Conservation (phyloP, 495 filamentous ascomycete genomes). For the Talaromyces proteolyticus region DNA sequence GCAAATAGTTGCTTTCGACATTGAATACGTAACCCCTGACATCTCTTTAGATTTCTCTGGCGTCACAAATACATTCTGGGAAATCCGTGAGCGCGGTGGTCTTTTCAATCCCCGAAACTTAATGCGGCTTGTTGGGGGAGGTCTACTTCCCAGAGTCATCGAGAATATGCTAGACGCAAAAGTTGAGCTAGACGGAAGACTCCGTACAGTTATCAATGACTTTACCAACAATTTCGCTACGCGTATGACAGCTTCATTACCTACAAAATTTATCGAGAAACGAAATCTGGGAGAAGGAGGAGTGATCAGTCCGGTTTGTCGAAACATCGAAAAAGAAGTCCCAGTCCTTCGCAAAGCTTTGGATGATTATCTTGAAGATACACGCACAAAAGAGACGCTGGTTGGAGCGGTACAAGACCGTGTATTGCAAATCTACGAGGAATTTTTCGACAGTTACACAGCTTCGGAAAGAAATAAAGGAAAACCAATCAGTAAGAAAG, state of each 20-base stretch:
- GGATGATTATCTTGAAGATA: slow-evolving; percentile 54
- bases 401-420: slow-evolving; percentile 56
- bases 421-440: slow-evolving; percentile 54
- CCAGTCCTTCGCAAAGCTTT: slow-evolving; percentile 44
- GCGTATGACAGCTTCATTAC: slow-evolving; percentile 49
- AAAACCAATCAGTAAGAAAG: slow-evolving; percentile 44
- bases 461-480: slow-evolving; percentile 39
- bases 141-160: slow-evolving; percentile 54
- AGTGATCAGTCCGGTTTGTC: slow-evolving; percentile 31
- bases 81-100: slow-evolving; percentile 61
- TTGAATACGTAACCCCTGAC: slow-evolving; percentile 75
- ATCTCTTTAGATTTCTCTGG: slow-evolving; percentile 72
- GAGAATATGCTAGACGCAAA: slow-evolving; percentile 72
- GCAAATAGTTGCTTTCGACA: slow-evolving; percentile 87
- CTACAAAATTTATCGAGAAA: slow-evolving; percentile 34
- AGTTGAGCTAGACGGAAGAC: slow-evolving; percentile 72
- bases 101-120: slow-evolving; percentile 63
- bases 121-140: slow-evolving; percentile 52
- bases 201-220: slow-evolving; percentile 72
- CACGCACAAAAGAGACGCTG: slow-evolving; percentile 55
- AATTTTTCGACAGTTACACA: slow-evolving; percentile 50
- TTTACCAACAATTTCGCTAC: slow-evolving; percentile 59
- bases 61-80: slow-evolving; percentile 73
- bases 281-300: slow-evolving; percentile 30
- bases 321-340: slow-evolving; percentile 49